Evolutionary conservation across 495 filamentous ascomycete genomes (phyloP).

Genomic region (Cladorrhinum samala): DNA sequence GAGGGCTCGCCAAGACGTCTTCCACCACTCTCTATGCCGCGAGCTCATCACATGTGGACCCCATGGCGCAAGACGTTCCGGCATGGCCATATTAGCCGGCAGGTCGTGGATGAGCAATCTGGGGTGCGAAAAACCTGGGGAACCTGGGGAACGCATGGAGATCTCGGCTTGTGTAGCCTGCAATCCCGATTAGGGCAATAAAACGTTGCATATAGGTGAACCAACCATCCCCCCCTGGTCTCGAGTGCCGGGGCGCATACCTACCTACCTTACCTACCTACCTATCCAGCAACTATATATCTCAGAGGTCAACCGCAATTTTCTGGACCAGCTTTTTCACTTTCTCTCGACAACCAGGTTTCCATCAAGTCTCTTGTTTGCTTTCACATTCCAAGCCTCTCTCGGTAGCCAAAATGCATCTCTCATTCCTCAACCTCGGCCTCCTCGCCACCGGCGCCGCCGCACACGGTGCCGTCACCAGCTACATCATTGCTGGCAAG

Average conservation of each 20-base stretch:
- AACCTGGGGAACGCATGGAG: background rate
- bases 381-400: background rate
- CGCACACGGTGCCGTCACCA: slow-evolving; percentile 53
- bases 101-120: background rate
- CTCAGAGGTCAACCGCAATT: too few relatives aligned
- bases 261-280: too few relatives aligned
- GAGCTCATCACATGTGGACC: background rate
- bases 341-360: background rate
- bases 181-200: background rate
- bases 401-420: slow-evolving; percentile 17
- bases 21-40: background rate
- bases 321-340: too few relatives aligned
- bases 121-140: slow-evolving; percentile 1
- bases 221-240: too few relatives aligned
- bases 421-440: slow-evolving; percentile 17
- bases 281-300: too few relatives aligned
- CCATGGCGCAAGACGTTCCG: slow-evolving; percentile 2
- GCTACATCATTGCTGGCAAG: slow-evolving; percentile 49
- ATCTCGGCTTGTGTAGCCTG: slow-evolving; percentile 2
- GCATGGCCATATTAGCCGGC: slow-evolving; percentile 2
- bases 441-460: slow-evolving; percentile 32
- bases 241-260: background rate
- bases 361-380: background rate
- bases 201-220: background rate
- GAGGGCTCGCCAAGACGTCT: background rate